Evolutionary conservation across 2,329 filamentous ascomycete species (phyloP).

Genomic region (Fusarium compactum): DNA sequence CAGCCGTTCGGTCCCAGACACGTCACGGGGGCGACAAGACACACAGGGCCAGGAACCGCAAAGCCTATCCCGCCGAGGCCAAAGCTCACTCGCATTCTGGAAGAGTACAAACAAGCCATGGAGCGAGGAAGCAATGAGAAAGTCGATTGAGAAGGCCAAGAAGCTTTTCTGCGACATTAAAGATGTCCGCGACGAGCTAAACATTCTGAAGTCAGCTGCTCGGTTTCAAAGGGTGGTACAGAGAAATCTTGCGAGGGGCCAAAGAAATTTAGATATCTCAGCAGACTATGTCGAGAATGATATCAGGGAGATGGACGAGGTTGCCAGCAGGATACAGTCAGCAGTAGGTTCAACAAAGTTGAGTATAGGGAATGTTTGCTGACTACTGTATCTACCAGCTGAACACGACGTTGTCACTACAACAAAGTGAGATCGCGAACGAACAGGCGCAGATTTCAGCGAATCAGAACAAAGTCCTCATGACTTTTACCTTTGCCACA

Average conservation of each 20-base stretch:
- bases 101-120: no score
- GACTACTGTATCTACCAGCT: not conserved
- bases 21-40: no score
- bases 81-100: no score
- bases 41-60: no score
- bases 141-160: not conserved
- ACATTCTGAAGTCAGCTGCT: conserved; percentile 31
- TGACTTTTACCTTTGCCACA: not conserved
- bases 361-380: no score
- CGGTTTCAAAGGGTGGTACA: conserved; percentile 27
- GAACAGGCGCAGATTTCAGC: not conserved
- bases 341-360: conserved; percentile 8
- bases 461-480: not conserved
- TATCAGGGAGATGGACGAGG: conserved; percentile 33
- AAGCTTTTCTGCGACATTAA: conserved; percentile 31
- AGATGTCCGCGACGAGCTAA: conserved; percentile 43
- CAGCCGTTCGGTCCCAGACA: no score
- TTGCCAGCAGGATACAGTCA: conserved; percentile 28
- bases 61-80: no score
- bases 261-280: not conserved
- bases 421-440: conserved; percentile 13
- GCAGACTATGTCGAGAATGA: conserved; percentile 23
- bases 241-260: not conserved
- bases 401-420: conserved; percentile 26
- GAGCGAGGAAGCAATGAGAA: not conserved